A percentile compares a stretch with the other conserved stretches of the same genome.
phyloP scores from a whole-genome alignment of 73 alveolate genomes.

The Paramecium pentaurelia region DNA sequence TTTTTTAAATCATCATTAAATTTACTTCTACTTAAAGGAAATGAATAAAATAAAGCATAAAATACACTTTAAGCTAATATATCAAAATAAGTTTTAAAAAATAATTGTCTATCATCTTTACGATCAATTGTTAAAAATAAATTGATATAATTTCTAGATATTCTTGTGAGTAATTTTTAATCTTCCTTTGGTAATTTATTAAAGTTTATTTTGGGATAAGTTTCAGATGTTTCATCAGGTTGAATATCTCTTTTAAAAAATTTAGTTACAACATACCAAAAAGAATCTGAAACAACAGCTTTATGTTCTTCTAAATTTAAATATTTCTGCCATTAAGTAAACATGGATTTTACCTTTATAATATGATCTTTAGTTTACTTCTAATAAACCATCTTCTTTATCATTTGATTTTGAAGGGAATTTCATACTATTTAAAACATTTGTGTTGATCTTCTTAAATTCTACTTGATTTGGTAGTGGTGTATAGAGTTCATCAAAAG shows the following conservation, averaged over 20 bases:
- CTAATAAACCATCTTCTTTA: slow-evolving; percentile 27
- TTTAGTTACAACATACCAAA: slow-evolving; percentile 58
- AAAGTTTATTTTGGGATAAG: slow-evolving; percentile 12
- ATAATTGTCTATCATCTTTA: slow-evolving; percentile 56
- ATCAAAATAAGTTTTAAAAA: slow-evolving; percentile 67
- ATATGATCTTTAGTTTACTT: background rate
- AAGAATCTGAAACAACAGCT: slow-evolving; percentile 53
- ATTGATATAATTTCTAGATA: slow-evolving; percentile 61
- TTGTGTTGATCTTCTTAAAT: slow-evolving; percentile 38
- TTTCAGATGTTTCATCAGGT: slow-evolving; percentile 50
- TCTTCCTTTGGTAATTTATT: slow-evolving; percentile 9
- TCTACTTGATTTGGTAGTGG: slow-evolving; percentile 60
- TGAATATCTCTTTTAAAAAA: slow-evolving; percentile 34
- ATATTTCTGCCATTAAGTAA: slow-evolving; percentile 44
- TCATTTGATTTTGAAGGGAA: background rate
- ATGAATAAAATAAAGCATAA: slow-evolving; percentile 63
- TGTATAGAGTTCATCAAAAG: slow-evolving; percentile 48
- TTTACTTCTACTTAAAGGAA: slow-evolving; percentile 63
- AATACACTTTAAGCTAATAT: slow-evolving; percentile 70
- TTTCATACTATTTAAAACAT: slow-evolving; percentile 45
- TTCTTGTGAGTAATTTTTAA: slow-evolving; percentile 55
- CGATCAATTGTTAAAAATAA: slow-evolving; percentile 60
- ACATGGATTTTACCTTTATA: slow-evolving; percentile 25
- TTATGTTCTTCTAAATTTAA: slow-evolving; percentile 42
- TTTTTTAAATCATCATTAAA: slow-evolving; percentile 63